These are phyloP conservation scores for Schizonepeta tenuifolia DNA, from an alignment of 257 asterid genomes.

Conservation along the genomic window DNA sequence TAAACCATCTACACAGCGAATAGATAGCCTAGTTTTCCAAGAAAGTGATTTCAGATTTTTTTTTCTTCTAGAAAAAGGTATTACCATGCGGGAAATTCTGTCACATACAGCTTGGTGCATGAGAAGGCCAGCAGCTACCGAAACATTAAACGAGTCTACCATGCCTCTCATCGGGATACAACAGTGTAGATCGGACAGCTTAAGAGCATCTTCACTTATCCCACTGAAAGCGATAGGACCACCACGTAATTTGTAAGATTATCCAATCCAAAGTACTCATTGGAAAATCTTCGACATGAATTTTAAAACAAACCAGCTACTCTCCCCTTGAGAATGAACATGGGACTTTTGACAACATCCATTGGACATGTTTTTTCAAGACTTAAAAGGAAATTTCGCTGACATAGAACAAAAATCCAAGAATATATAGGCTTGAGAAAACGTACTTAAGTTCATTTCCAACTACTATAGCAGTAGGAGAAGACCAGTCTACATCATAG, in stretches of 20 bases:
- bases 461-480: slow-evolving; percentile 91
- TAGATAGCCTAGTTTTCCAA: slow-evolving; percentile 3
- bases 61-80: not conserved
- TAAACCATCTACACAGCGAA: not conserved
- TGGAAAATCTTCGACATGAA: not conserved
- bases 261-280: slow-evolving; percentile 11
- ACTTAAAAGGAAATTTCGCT: not conserved
- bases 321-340: not conserved
- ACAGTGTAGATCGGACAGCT: slow-evolving; percentile 81
- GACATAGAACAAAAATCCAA: slow-evolving; percentile 9
- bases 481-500: slow-evolving; percentile 91
- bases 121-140: slow-evolving; percentile 97
- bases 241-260: slow-evolving; percentile 15
- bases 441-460: slow-evolving; percentile 83
- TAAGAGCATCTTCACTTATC: slow-evolving; percentile 80
- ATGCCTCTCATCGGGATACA: slow-evolving; percentile 96
- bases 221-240: slow-evolving; percentile 64
- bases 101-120: slow-evolving; percentile 93
- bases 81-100: slow-evolving; percentile 79
- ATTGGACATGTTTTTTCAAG: not conserved
- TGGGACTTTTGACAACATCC: too few relatives aligned
- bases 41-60: not conserved
- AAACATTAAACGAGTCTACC: slow-evolving; percentile 96
- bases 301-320: not conserved
- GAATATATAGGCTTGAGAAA: slow-evolving; percentile 11